Percentiles rank a stretch among this genome's conserved stretches.
phyloP scores from a whole-genome alignment of 345 rosid species.

The Eucalyptus paniculata region DNA sequence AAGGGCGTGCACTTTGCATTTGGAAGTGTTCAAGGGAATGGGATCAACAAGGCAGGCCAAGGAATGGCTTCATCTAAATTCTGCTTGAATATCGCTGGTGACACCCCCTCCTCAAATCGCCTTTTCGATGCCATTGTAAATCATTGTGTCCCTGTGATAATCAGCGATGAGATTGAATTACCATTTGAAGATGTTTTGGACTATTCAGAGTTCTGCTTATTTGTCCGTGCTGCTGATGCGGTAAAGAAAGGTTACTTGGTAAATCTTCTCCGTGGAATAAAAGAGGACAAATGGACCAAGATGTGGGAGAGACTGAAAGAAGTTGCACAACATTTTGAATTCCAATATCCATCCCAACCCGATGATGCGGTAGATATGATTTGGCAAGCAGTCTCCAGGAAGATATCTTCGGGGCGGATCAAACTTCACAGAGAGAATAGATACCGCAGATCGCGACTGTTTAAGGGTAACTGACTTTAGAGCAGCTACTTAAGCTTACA shows the following conservation, averaged over 20 bases:
- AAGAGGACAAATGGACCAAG: conserved; percentile 44
- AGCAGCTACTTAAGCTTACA: neutral
- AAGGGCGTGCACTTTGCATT: conserved; percentile 76
- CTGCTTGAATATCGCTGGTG: conserved; percentile 90
- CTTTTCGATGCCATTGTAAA: conserved; percentile 80
- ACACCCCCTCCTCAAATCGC: conserved; percentile 93
- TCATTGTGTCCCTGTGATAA: conserved; percentile 84
- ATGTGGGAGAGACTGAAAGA: conserved; percentile 68
- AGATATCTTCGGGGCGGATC: conserved; percentile 27
- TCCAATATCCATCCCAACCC: conserved; percentile 55
- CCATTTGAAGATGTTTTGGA: conserved; percentile 87
- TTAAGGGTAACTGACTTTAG: neutral
- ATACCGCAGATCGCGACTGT: conserved; percentile 31
- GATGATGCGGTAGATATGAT: conserved; percentile 90
- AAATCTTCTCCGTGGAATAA: conserved; percentile 49
- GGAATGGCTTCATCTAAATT: conserved; percentile 90
- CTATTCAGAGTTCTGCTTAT: conserved; percentile 66
- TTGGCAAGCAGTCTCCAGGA: conserved; percentile 63
- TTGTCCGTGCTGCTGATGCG: conserved; percentile 62
- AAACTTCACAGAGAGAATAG: conserved; percentile 41
- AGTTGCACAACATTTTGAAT: conserved; percentile 43
- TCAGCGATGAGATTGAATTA: conserved; percentile 79
- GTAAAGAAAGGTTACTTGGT: conserved; percentile 51
- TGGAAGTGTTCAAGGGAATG: conserved; percentile 57
- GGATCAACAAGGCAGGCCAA: conserved; percentile 49